Evolutionary conservation across 1,284 basidiomycete species (phyloP).

Genomic region (Pterula multifida): DNA sequence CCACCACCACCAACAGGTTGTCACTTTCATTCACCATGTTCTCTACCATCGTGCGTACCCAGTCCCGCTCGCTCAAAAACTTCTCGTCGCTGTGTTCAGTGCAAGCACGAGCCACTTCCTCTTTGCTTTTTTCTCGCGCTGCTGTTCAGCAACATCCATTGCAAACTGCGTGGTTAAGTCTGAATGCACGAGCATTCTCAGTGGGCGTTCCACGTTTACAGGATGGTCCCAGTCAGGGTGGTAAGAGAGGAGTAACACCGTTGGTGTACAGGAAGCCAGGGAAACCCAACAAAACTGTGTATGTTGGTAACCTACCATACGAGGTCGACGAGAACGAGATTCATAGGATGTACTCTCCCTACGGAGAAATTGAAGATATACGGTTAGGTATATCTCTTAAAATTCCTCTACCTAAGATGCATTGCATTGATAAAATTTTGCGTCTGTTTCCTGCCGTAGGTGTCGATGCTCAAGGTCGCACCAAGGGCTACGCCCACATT

Average conservation of each 20-base stretch:
- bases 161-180: background rate
- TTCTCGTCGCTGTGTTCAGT: background rate
- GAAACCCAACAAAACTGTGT: slow-evolving; percentile 23
- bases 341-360: slow-evolving; percentile 20
- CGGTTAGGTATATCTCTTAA: slow-evolving; percentile 27
- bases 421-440: too few relatives aligned
- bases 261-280: slow-evolving; percentile 1
- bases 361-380: slow-evolving; percentile 22
- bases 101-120: slow-evolving; percentile 5
- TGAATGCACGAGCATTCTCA: background rate
- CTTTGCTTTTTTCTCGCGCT: slow-evolving; percentile 10
- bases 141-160: slow-evolving; percentile 3
- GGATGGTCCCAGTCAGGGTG: background rate
- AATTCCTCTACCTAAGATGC: too few relatives aligned
- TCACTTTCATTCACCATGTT: slow-evolving; percentile 17
- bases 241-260: background rate
- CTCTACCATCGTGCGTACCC: slow-evolving; percentile 20
- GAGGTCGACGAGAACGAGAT: slow-evolving; percentile 25
- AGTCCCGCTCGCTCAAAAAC: slow-evolving; percentile 15
- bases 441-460: slow-evolving; percentile 13
- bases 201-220: background rate
- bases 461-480: slow-evolving; percentile 19
- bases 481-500: slow-evolving; percentile 32
- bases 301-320: slow-evolving; percentile 34
- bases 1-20: too few relatives aligned